Conservation (phyloP, 23 red algal genomes). For the Agarophyton chilense region DNA sequence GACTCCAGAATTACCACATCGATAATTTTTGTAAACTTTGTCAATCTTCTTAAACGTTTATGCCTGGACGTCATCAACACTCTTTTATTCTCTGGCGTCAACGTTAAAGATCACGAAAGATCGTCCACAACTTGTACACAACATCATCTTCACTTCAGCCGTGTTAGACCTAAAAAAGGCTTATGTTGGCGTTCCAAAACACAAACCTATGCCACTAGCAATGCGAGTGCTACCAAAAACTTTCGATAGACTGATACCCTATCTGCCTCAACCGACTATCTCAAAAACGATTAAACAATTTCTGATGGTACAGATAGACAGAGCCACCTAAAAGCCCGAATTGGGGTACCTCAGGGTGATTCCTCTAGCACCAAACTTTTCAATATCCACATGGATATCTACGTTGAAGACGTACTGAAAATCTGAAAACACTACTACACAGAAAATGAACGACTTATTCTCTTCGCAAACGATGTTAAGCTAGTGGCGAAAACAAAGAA, state of each 20-base stretch:
- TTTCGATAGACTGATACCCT: not conserved
- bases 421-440: not conserved
- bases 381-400: constrained; percentile 13
- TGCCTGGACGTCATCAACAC: too few species aligned
- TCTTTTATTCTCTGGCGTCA: too few species aligned
- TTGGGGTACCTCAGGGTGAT: constrained; percentile 17
- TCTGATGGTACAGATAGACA: too few species aligned
- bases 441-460: not conserved
- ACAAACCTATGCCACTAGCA: constrained; percentile 5
- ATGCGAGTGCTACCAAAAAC: not conserved
- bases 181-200: constrained; percentile 6
- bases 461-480: constrained; percentile 31
- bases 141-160: too few species aligned
- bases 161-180: constrained; percentile 16
- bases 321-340: not conserved
- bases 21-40: too few species aligned
- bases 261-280: not conserved
- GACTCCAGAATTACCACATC: too few species aligned
- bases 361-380: not conserved
- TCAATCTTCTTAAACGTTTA: too few species aligned
- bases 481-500: not conserved
- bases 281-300: not conserved
- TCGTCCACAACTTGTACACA: too few species aligned
- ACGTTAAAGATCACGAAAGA: too few species aligned
- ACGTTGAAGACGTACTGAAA: not conserved